phyloP scores from a whole-genome alignment of 192 early-diverging fungal species.

The Coemansia sp. region DNA sequence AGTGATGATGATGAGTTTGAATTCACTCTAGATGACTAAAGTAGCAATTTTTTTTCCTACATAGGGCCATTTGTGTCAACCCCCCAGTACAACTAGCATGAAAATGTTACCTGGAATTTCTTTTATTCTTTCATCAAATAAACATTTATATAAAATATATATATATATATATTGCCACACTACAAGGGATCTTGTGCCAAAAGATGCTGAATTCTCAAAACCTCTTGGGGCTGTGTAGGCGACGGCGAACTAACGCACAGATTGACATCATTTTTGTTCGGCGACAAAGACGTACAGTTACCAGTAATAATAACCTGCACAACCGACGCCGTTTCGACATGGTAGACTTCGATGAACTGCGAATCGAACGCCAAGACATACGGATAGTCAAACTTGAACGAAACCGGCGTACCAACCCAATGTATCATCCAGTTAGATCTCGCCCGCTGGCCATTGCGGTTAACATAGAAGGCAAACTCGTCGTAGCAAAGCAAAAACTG shows the following conservation, averaged over 20 bases:
- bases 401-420: conserved; percentile 85
- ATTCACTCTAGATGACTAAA: too few species aligned
- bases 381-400: conserved; percentile 78
- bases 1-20: too few species aligned
- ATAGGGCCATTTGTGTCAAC: too few species aligned
- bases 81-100: too few species aligned
- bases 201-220: conserved; percentile 47
- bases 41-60: too few species aligned
- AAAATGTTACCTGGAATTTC: too few species aligned
- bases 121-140: neutral
- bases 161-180: neutral
- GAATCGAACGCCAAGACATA: conserved; percentile 91
- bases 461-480: conserved; percentile 92
- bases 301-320: conserved; percentile 67
- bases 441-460: conserved; percentile 73
- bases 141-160: neutral
- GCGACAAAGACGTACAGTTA: conserved; percentile 47
- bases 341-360: conserved; percentile 85
- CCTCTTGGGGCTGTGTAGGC: conserved; percentile 43
- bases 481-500: conserved; percentile 92
- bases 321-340: conserved; percentile 72
- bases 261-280: conserved; percentile 40
- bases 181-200: conserved; percentile 40
- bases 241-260: conserved; percentile 49
- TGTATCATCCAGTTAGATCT: conserved; percentile 76